phyloP scores from a whole-genome alignment of 768 basidiomycete species.

The Macrolepiota fuliginosa region DNA sequence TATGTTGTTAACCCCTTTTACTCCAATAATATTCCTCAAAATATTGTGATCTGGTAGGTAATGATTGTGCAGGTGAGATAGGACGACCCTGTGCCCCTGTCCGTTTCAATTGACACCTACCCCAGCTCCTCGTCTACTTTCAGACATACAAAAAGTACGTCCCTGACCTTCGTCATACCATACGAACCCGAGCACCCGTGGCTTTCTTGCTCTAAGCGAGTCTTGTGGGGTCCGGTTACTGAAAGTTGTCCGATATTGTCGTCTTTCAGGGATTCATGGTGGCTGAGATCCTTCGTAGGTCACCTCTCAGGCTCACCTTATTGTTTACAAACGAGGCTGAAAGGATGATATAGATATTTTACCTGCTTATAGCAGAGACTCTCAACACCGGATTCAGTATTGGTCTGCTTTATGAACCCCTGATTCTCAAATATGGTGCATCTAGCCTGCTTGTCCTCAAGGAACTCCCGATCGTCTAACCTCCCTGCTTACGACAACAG shows the following conservation, averaged over 20 bases:
- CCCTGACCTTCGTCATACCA: not conserved
- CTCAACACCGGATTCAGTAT: slow-evolving; percentile 34
- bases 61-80: slow-evolving; percentile 24
- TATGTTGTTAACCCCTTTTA: slow-evolving; percentile 13
- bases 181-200: not conserved
- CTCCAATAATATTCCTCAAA: not conserved
- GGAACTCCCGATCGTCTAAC: not conserved
- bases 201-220: too few relatives aligned
- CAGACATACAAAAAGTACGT: slow-evolving; percentile 31
- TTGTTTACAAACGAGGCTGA: too few relatives aligned
- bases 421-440: slow-evolving; percentile 35
- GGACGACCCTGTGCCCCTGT: not conserved
- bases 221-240: not conserved
- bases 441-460: not conserved
- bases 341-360: slow-evolving; percentile 23
- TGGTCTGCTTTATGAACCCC: slow-evolving; percentile 36
- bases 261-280: slow-evolving; percentile 25
- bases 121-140: slow-evolving; percentile 32
- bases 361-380: slow-evolving; percentile 34
- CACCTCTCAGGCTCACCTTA: not conserved
- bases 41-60: slow-evolving; percentile 19
- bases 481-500: slow-evolving; percentile 7
- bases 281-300: slow-evolving; percentile 33
- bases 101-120: not conserved
- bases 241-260: not conserved